Base-by-base conservation (phyloP, 2,329 filamentous ascomycete genomes). In the Alternaria conjuncta region DNA sequence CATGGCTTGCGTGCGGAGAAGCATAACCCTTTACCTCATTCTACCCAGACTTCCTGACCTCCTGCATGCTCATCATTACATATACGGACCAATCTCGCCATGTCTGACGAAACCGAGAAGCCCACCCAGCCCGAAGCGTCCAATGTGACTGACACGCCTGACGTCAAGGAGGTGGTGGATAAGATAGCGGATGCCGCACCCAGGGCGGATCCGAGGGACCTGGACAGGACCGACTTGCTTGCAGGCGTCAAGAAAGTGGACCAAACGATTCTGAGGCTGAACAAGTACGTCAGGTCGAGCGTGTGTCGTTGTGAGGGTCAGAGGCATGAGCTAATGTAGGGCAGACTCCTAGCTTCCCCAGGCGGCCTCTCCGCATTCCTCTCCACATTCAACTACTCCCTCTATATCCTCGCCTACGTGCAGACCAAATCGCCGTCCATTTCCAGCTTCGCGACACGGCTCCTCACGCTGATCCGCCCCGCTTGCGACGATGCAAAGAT, bases 311-410 rank as follows among this genome's bases (percentile, higher is more conserved):
- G 26, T 46, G 18, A 46, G 26, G 41, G 8, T 21, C 30, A 20
- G 41, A 41, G 49, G 25, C 49, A 30, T 28, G 23, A 54, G 51
- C 61, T 64, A 58, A 67, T 41, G 28, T 47, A 53, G 23, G 36
- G 60, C 57, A 84, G 82, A 73, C 72, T 83, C 25, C 76, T 84
- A 53, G 80, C 81, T 60, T 78, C 75, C 47, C 82, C 82, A 20
- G 82, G 82, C 72, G 82, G 82, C 47, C 77, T 83, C 67, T 79
- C 76, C 65, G 70, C 81, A 21, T 81, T 82, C 75, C 81, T 84
- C 70, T 82, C 81, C 53, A 83, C 82, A 50, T 78, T 83, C 75
- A 84, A 83, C 73, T 83, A 83, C 74, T 77, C 78, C 55, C 78
- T 83, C 68, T 83, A 83, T 72, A 77, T 83, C 58, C 77, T 83